Conservation (phyloP, 1,284 basidiomycete genomes). For the Heterobasidion parviporum region DNA sequence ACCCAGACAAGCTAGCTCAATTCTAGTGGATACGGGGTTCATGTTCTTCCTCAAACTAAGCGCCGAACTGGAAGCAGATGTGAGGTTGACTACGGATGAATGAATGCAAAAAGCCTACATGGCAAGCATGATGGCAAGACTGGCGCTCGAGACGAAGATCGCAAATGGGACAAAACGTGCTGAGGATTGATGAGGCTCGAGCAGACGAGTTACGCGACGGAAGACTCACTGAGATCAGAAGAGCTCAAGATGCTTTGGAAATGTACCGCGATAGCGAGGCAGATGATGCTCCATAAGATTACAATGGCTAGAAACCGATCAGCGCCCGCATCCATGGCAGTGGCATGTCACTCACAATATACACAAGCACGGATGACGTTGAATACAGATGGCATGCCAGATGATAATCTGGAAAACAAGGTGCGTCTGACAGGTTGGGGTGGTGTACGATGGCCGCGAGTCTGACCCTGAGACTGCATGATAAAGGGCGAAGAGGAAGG, state of each 20-base stretch:
- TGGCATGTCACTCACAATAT: slow-evolving; percentile 39
- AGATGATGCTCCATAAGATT: slow-evolving; percentile 64
- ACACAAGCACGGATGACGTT: slow-evolving; percentile 54
- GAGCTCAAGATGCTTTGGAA: slow-evolving; percentile 61
- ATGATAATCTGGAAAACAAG: slow-evolving; percentile 17
- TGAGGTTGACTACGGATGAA: slow-evolving; percentile 2
- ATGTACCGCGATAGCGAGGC: slow-evolving; percentile 67
- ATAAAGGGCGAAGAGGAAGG: slow-evolving; percentile 8
- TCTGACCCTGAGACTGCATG: slow-evolving; percentile 1
- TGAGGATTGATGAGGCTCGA: slow-evolving; percentile 19
- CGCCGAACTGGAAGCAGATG: slow-evolving; percentile 35
- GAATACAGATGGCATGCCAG: slow-evolving; percentile 45
- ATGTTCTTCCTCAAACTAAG: slow-evolving; percentile 54
- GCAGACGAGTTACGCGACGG: neutral
- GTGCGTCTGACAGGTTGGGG: slow-evolving; percentile 18
- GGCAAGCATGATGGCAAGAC: slow-evolving; percentile 54
- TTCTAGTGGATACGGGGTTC: slow-evolving; percentile 72
- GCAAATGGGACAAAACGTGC: slow-evolving; percentile 80
- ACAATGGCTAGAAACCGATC: slow-evolving; percentile 38
- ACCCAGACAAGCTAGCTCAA: slow-evolving; percentile 62
- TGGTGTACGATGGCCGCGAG: slow-evolving; percentile 14
- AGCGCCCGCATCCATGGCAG: neutral
- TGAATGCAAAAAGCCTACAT: slow-evolving; percentile 39
- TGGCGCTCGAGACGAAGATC: slow-evolving; percentile 66
- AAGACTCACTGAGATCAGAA: slow-evolving; percentile 66